Evolutionary conservation across 1,284 basidiomycete species (phyloP).

Genomic region (Trametes sp.): DNA sequence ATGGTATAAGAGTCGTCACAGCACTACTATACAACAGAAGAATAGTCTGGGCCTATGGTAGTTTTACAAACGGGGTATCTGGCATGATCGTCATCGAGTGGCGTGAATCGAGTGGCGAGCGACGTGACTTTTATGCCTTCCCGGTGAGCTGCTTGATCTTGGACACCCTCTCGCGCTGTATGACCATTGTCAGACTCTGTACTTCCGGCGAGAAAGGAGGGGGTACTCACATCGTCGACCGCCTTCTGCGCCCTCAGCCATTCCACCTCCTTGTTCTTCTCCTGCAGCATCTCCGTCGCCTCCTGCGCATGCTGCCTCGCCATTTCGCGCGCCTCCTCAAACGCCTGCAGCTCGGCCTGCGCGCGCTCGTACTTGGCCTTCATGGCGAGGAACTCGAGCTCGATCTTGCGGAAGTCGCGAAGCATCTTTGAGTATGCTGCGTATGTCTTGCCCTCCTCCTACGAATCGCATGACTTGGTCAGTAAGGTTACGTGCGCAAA

Average conservation of each 20-base stretch:
- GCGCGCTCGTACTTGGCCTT: slow-evolving; percentile 56
- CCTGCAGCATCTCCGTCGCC: slow-evolving; percentile 57
- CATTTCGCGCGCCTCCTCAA: slow-evolving; percentile 54
- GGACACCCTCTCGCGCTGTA: slow-evolving; percentile 51
- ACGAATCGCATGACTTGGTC: not conserved
- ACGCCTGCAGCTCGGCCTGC: slow-evolving; percentile 51
- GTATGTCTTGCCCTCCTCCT: slow-evolving; percentile 59
- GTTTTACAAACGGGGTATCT: not conserved
- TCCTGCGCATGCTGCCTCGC: slow-evolving; percentile 52
- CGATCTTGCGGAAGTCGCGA: slow-evolving; percentile 54
- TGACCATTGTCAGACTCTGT: not conserved
- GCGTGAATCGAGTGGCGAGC: no score
- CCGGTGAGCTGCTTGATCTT: slow-evolving; percentile 49
- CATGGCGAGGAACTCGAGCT: slow-evolving; percentile 55
- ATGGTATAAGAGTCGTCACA: not conserved
- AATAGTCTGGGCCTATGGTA: no score
- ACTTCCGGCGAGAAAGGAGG: not conserved
- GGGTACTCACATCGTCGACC: slow-evolving; percentile 53
- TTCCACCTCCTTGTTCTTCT: slow-evolving; percentile 63
- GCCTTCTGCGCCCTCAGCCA: slow-evolving; percentile 54
- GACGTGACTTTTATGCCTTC: slow-evolving; percentile 24
- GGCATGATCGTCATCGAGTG: not conserved
- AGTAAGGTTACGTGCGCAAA: not conserved
- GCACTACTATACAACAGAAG: no score
- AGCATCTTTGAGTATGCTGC: slow-evolving; percentile 52